A percentile compares a stretch with the other conserved stretches of the same genome.
Evolutionary conservation across 2,329 filamentous ascomycete genomes (phyloP).

Genomic region (Madurella mycetomatis): DNA sequence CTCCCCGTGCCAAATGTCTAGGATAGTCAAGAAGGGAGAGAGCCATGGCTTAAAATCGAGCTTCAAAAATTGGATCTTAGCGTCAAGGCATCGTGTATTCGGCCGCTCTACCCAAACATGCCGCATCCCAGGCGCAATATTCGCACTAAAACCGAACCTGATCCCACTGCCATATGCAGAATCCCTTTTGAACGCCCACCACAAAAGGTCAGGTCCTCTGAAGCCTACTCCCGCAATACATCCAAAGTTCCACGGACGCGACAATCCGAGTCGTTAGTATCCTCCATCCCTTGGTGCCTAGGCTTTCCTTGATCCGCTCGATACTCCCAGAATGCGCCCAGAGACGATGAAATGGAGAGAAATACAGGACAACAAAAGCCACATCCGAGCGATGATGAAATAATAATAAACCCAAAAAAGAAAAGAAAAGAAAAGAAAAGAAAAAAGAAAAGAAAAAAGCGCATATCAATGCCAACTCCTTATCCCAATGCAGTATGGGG

Average conservation of each 20-base stretch:
- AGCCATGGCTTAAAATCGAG: too few relatives aligned
- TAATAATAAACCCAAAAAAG: too few relatives aligned
- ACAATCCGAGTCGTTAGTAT: background rate
- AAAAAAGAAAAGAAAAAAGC: background rate
- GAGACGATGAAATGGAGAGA: too few relatives aligned
- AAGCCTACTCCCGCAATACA: background rate
- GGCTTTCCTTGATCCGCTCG: background rate
- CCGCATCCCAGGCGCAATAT: background rate
- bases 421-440: background rate
- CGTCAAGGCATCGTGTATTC: background rate
- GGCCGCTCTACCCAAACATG: background rate
- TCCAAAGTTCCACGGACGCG: background rate
- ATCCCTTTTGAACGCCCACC: background rate
- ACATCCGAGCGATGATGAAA: too few relatives aligned
- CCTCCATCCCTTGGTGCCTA: background rate
- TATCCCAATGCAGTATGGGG: background rate
- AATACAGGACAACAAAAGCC: too few relatives aligned
- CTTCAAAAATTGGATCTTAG: too few relatives aligned
- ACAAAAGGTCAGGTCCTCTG: background rate
- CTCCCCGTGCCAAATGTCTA: too few relatives aligned
- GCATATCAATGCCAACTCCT: background rate
- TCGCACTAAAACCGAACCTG: background rate
- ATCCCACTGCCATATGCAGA: background rate
- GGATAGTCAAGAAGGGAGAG: too few relatives aligned
- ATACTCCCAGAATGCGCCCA: too few relatives aligned